Base-by-base conservation (phyloP, 2,329 filamentous ascomycete genomes). In the Penicillium sp. region DNA sequence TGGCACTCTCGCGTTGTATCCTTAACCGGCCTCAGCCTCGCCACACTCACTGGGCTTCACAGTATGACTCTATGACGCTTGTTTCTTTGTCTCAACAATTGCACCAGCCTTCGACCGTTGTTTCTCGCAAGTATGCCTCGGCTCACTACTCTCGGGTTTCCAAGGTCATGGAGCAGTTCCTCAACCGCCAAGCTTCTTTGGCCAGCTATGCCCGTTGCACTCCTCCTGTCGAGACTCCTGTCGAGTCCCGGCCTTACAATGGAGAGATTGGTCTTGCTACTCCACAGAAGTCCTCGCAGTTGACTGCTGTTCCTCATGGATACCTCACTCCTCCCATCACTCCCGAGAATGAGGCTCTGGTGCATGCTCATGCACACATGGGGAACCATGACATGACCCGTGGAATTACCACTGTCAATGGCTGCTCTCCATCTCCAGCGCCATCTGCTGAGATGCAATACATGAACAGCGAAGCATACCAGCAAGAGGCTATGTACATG, bases 1-100 rank as follows among this genome's bases (percentile, higher is more conserved):
- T 97, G 52, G 91, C 91, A 49, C 83, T 99, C 39, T 88, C 93
- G 38, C 83, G 92, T 60, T 93, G 90, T 69, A 91, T 99, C 59
- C 83, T 97, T 10, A 87, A 87, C 67, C 87, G 91, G 55, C 83
- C 87, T 39, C 91, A 96, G 72, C 82, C 87, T 60, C 85, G 85
- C 59, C 87, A 90, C 57, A 84, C 83, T 38, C 88, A 92, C 61
- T 95, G 90, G 89, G 86, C 83, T 54, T 79, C 75, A 43, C 75
- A 77, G 54, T 82, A 79, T 60, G 78, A 80, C 62, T 77, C 75
- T 32, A 74, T 73, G 62, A 80, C 77, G 5, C 78, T 88, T 16
- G 78, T 86, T 57, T 81, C 81, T 57, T 74, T 88, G 51, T 86
- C 84, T 18, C 85, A 88, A 68, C 82, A 87, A 66, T 75, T 89